Base-by-base conservation (phyloP, 2,329 filamentous ascomycete genomes). In the Hypoxylon sp. region DNA sequence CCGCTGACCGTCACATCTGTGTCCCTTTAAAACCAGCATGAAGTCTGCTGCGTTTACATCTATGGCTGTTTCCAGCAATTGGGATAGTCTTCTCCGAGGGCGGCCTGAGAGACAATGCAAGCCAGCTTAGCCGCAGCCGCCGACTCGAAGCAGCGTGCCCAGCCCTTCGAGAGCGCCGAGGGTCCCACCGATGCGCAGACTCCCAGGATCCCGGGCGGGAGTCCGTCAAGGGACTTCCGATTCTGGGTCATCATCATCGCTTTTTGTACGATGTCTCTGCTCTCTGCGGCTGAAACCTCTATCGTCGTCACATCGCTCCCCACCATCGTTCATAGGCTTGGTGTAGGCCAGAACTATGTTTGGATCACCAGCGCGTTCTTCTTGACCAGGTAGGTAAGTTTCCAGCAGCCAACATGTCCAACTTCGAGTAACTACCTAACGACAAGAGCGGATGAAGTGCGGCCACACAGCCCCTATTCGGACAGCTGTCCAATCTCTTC, bases 401-500 rank as follows among this genome's bases (percentile, higher is more conserved):
- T 37, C 40, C 26, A 10, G 23, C 24, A 21, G 31, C 45, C 21
- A n/a, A 9, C 10, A 47, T n/a, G 6, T 13, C 13, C 26, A 17
- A 29, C 17, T 10, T n/a, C 11, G 4, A 40, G 13, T 20, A 11
- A 37, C 45, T 55, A 17, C 29, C 45, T 55, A 41, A 60, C 23
- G 10, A 1, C 11, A 15, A 11, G 31, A 11, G 15, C 13, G 27
- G 17, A 18, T 8, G 24, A 42, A 70, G 64, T 62, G 75, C 77
- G 1, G 75, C 74, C 6, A 70, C 79, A 21, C 78, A 79, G 53
- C 79, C 79, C 0, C 55, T 80, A 0, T 78, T 74, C 49, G 78
- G 78, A 2, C 79, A 81, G 60, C 49, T 79, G 1, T 72, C 74
- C 3, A 74, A 81, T 51, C 73, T 82, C 13, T 83, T 78, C 54